Base-by-base conservation (phyloP, 176 grass and related monocot genomes). In the Paspalum notatum region DNA sequence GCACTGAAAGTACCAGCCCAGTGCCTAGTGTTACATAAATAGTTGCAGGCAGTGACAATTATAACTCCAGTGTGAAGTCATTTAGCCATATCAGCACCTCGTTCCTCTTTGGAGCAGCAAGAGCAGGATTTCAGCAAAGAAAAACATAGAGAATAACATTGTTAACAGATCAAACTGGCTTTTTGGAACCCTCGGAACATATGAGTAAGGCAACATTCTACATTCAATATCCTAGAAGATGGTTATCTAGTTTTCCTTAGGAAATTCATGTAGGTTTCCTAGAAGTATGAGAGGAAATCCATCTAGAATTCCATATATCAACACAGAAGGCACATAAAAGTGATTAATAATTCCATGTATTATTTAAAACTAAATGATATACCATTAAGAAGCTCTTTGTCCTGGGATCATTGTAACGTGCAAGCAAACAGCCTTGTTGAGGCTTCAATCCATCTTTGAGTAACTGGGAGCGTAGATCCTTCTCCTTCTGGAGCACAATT, bases 341-440 rank as follows among this genome's bases (percentile, higher is more conserved):
- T 46, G 32, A 62, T 69, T 52, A 15, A 81, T 8, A 75, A 53
- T 70, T 64, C 56, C 26, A 70, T n/a, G 54, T 45, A 16, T 25
- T 15, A 74, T 39, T 57, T 70, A 53, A 76, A 65, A 53, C 17
- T 53, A 47, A 69, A 45, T 81, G 81, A 68, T 68, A 81, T 91
- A 98, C 95, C 92, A 93, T 95, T 77, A 95, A 50, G 80, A 98
- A 95, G 82, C 84, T 82, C 64, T 85, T 83, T 81, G 95, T 98
- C 32, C 88, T 86, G 69, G 92, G 92, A 87, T 98, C 95, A 89
- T 98, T 98, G 74, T 93, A 98, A 25, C 95, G 86, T 37, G 92
- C 95, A 73, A 91, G 95, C 81, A 95, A 73, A 87, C 86, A 98
- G 21, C 95, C 92, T 78, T 91, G 68, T 38, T 88, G 87, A 89